phyloP scores from a whole-genome alignment of 306 rosid species.

The Dicorynia guianensis region DNA sequence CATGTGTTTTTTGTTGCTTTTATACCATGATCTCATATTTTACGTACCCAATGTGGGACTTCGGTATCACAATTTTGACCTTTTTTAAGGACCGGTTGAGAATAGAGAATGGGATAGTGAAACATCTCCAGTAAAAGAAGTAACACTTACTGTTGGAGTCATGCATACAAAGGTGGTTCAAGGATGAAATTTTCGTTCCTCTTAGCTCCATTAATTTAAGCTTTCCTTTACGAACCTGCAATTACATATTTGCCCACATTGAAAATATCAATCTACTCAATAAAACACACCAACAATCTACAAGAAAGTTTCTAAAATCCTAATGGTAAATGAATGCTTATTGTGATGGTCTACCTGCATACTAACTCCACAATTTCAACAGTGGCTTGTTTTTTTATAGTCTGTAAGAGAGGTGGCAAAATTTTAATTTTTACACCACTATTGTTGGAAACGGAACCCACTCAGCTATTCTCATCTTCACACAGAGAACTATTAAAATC shows the following conservation, averaged over 20 bases:
- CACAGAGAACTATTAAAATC: no score
- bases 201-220: constrained; percentile 89
- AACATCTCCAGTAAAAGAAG: neutral
- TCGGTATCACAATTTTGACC: constrained; percentile 12
- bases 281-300: constrained; percentile 24
- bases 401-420: neutral
- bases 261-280: neutral
- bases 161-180: constrained; percentile 84
- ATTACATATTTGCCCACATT: constrained; percentile 18
- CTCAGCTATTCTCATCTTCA: no score
- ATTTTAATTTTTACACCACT: neutral
- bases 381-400: neutral
- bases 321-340: constrained; percentile 15
- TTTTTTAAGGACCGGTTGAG: neutral
- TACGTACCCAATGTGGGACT: neutral
- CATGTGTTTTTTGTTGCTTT: neutral
- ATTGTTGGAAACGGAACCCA: constrained; percentile 13
- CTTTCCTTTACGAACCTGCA: constrained; percentile 89
- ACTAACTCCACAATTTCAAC: constrained; percentile 9
- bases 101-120: neutral
- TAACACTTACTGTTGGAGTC: constrained; percentile 77
- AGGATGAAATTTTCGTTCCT: constrained; percentile 81
- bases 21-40: neutral
- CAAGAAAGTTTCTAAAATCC: neutral
- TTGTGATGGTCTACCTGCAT: constrained; percentile 24